Evolutionary conservation across 441 rosid genomes (phyloP), one percentile per base, ranked within the genome.

Genomic region (Gossypium gossypioides): DNA sequence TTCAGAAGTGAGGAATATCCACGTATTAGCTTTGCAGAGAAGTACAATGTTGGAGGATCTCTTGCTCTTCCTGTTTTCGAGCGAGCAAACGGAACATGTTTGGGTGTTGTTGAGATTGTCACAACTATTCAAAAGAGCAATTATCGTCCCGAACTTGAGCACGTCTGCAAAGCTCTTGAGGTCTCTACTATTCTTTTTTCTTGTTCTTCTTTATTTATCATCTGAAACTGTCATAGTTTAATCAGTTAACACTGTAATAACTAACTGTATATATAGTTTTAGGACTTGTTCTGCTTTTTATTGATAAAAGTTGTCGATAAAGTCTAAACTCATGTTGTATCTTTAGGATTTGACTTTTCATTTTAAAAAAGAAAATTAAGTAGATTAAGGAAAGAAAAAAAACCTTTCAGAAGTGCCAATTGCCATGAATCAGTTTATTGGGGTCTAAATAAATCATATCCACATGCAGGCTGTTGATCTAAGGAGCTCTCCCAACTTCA

Each of bases 51-150:
- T 40, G 85, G 88, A 1, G 97, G 96, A 3, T 89, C 93, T 59
- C 82, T 86, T 63, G 89, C 86, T 22, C 85, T 86, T 76, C 91
- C 90, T 57, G 89, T 86, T 19, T 89, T 86, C 50, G 91, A 83
- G 81, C 76, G 81, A 75, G 82, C 84, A 42, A 90, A 89, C 52
- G 83, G 92, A 34, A 84, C 58, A 77, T 94, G 97, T 85, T 81
- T 91, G 79, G 97, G 99, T 52, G 93, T 94, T 76, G 91, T 94
- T 80, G 99, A 94, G 91, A 81, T 94, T 62, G 84, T 88, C 65
- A 87, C 91, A 15, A 94, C 97, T 67, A 80, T 81, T 60, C 89
- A 79, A 78, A 85, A 85, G 82, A 85, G 81, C 75, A 85, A 81
- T 75, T 91, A 89, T 72, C 80, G 86, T 2, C 86, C 86, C 4